phyloP scores from a whole-genome alignment of 2,329 filamentous ascomycete species.

The Conoideocrella luteorostrata region DNA sequence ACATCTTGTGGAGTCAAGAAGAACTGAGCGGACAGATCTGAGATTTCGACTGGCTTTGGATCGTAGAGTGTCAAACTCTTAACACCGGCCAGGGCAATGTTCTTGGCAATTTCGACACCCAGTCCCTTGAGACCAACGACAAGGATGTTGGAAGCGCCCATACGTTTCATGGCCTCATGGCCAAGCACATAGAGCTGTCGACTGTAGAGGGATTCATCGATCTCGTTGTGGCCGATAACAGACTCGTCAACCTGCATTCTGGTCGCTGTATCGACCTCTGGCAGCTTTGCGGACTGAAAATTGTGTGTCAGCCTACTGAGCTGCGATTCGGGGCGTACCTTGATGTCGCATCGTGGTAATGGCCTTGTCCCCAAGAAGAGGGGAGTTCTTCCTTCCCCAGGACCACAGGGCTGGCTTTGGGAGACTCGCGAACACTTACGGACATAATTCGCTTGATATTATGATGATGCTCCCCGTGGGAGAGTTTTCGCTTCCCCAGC shows the following conservation, averaged over 20 bases:
- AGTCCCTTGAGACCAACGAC: slow-evolving; percentile 88
- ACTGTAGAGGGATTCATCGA: slow-evolving; percentile 69
- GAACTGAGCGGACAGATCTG: slow-evolving; percentile 94
- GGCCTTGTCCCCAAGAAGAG: too few relatives aligned
- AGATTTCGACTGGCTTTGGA: slow-evolving; percentile 72
- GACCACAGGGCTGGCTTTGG: neutral
- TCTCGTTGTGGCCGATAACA: slow-evolving; percentile 48
- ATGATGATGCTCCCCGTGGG: slow-evolving; percentile 51
- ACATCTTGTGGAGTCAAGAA: slow-evolving; percentile 86
- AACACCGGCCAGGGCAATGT: slow-evolving; percentile 94
- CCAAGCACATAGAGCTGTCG: slow-evolving; percentile 66
- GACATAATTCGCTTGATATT: slow-evolving; percentile 56
- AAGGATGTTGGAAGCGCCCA: slow-evolving; percentile 92
- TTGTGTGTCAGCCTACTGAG: slow-evolving; percentile 9
- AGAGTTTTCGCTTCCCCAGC: slow-evolving; percentile 64
- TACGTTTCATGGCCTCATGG: slow-evolving; percentile 93
- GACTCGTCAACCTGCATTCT: slow-evolving; percentile 61
- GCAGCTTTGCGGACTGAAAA: slow-evolving; percentile 43
- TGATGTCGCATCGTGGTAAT: neutral
- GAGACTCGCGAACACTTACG: slow-evolving; percentile 37
- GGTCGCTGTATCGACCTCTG: slow-evolving; percentile 56
- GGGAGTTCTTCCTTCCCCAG: too few relatives aligned
- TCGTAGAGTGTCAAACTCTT: slow-evolving; percentile 95
- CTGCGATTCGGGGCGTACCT: neutral
- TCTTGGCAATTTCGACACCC: slow-evolving; percentile 97